Conservation (phyloP, 495 filamentous ascomycete species). For the Aspergillus olivimuriae region DNA sequence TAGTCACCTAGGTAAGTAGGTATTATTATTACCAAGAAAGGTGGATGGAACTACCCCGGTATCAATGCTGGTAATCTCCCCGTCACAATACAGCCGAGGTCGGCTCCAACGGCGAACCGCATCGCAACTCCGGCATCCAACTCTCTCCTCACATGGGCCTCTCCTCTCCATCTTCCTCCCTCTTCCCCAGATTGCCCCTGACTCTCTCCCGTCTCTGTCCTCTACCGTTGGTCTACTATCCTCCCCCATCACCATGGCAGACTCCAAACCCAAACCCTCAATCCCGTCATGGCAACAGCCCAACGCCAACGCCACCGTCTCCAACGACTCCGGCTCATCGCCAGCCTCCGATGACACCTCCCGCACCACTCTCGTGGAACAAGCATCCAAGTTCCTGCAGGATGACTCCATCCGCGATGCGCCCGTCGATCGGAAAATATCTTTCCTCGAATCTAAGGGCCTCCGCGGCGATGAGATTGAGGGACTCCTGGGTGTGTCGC, state of each 20-base stretch:
- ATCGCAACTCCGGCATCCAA: background rate
- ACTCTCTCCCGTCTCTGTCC: background rate
- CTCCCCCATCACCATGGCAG: slow-evolving; percentile 34
- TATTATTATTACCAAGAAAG: no score
- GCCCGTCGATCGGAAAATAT: slow-evolving; percentile 63
- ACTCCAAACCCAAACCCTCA: slow-evolving; percentile 26
- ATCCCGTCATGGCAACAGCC: slow-evolving; percentile 46
- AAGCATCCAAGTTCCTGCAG: slow-evolving; percentile 73
- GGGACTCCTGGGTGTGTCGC: slow-evolving; percentile 49
- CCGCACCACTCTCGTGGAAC: slow-evolving; percentile 51
- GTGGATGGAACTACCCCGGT: no score
- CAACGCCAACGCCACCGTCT: slow-evolving; percentile 10
- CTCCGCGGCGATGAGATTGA: slow-evolving; percentile 62
- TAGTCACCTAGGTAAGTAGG: background rate
- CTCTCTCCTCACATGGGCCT: background rate
- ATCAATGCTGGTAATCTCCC: background rate
- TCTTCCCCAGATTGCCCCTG: background rate
- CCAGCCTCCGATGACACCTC: slow-evolving; percentile 24
- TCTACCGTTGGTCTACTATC: no score
- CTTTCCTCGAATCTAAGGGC: slow-evolving; percentile 77
- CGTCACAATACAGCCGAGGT: slow-evolving; percentile 6
- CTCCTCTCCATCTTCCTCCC: slow-evolving; percentile 3
- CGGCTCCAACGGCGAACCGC: background rate
- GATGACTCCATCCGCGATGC: slow-evolving; percentile 69
- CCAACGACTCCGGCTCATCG: slow-evolving; percentile 18